A percentile compares a stretch with the other conserved stretches of the same genome.
These are phyloP conservation scores for Fraxinus dipetala DNA, from an alignment of 305 asterid species.

Conservation along the genomic window DNA sequence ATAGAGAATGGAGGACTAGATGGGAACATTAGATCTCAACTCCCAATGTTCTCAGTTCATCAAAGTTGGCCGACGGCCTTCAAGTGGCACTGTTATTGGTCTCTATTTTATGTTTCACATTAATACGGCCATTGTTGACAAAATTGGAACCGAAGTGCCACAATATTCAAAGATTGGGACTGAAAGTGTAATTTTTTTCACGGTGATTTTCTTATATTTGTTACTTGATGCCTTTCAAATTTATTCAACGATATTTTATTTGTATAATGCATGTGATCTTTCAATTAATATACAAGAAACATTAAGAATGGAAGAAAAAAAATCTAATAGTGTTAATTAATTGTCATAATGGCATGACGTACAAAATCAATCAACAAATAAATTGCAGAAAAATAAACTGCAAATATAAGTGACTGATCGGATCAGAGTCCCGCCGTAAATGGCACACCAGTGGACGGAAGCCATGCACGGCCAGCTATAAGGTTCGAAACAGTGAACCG, in stretches of 20 bases:
- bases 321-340: neutral
- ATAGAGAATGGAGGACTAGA: too few species aligned
- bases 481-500: constrained; percentile 61
- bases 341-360: constrained; percentile 42
- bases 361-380: constrained; percentile 31
- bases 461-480: constrained; percentile 64
- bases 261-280: neutral
- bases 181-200: too few species aligned
- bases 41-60: too few species aligned
- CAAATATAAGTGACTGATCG: neutral
- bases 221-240: too few species aligned
- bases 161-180: too few species aligned
- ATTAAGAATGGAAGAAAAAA: neutral
- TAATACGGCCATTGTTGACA: too few species aligned
- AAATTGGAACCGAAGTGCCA: too few species aligned
- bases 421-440: constrained; percentile 58
- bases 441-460: constrained; percentile 79
- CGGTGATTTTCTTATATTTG: too few species aligned
- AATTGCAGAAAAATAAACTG: constrained; percentile 12
- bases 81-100: too few species aligned
- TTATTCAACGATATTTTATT: neutral
- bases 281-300: constrained; percentile 9
- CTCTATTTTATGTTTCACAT: too few species aligned
- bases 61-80: too few species aligned
- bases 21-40: too few species aligned